Base-by-base conservation (phyloP, 1,284 basidiomycete species). In the Trichosporon sp. region DNA sequence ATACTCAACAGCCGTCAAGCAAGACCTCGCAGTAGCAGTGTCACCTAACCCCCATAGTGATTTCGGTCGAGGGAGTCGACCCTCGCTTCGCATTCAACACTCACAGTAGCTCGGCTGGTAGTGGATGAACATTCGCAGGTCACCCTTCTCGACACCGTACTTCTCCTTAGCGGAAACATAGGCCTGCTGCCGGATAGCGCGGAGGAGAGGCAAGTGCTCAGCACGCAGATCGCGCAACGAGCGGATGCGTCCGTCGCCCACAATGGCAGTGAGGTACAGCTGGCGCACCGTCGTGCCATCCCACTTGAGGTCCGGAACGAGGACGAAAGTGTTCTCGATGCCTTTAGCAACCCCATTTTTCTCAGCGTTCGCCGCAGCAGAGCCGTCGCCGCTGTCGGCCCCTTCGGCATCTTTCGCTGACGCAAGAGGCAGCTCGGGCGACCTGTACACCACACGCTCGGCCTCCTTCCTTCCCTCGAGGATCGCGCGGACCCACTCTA, bases 61-160 rank as follows among this genome's bases (percentile, higher is more conserved):
- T n/a, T n/a, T n/a, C n/a, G n/a, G n/a, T n/a, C n/a, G n/a, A n/a
- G n/a, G n/a, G n/a, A n/a, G n/a, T n/a, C n/a, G n/a, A n/a, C n/a
- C n/a, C n/a, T n/a, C n/a, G n/a, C n/a, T n/a, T 32, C 32, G 32
- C 32, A 5, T 5, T 32, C 21, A 8, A 14, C 23, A 83, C 91
- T 74, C 68, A 95, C 95, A 98, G 75, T 97, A 98, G 40, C 88
- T 91, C 0, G 95, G 95, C 76, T 97, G 95, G 76, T 99, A 98
- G 76, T 99, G 95, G 27, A 98, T 81, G 73, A 89, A 95, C 82
- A 95, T 85, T 64, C 93, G 82, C 65, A 97, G 73, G 23, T 86
- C 83, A 2, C 86, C 86, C 3, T 75, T 68, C 0, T 89, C 87
- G 2, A 89, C 89, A 4, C 84, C 85, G 75, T 89, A 95, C 6